These are phyloP conservation scores for Exophiala oligosperma DNA, from an alignment of 2,329 filamentous ascomycete species.

Conservation along the genomic window DNA sequence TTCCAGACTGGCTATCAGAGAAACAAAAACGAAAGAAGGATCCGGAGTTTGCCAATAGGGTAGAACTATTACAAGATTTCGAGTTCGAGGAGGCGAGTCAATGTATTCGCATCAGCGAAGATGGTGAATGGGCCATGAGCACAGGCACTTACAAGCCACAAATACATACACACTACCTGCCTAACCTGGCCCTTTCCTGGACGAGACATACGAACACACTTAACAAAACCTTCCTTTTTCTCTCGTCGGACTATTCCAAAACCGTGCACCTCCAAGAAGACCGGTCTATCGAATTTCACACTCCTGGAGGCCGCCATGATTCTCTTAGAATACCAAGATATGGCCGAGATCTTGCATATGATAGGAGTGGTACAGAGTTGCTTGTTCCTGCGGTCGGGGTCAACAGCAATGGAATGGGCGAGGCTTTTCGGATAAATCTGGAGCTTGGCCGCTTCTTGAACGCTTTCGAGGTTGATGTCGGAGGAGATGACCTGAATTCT, in stretches of 20 bases:
- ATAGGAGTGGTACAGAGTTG: slow-evolving; percentile 77
- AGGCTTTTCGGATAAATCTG: slow-evolving; percentile 89
- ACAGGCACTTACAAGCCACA: slow-evolving; percentile 78
- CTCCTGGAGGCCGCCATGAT: slow-evolving; percentile 82
- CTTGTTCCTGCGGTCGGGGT: slow-evolving; percentile 85
- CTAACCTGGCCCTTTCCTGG: slow-evolving; percentile 90
- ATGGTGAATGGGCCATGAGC: slow-evolving; percentile 97
- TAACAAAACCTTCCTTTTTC: slow-evolving; percentile 86
- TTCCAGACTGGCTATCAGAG: slow-evolving; percentile 93
- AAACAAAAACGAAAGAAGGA: slow-evolving; percentile 91
- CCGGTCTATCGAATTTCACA: slow-evolving; percentile 89
- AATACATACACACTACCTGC: slow-evolving; percentile 93
- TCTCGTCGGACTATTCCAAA: slow-evolving; percentile 90
- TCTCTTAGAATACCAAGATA: slow-evolving; percentile 88
- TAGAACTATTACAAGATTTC: slow-evolving; percentile 95
- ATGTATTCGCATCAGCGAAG: slow-evolving; percentile 86
- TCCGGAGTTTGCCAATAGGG: slow-evolving; percentile 85
- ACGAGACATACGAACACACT: slow-evolving; percentile 87
- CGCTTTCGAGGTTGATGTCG: slow-evolving; percentile 87
- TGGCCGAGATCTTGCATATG: slow-evolving; percentile 85
- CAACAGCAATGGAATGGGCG: slow-evolving; percentile 80
- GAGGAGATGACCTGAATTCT: slow-evolving; percentile 71
- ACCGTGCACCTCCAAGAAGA: slow-evolving; percentile 92
- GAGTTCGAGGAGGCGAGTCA: slow-evolving; percentile 94
- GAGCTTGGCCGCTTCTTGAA: slow-evolving; percentile 93